Conservation (phyloP, 306 rosid genomes). For the Aeschynomene evenia region DNA sequence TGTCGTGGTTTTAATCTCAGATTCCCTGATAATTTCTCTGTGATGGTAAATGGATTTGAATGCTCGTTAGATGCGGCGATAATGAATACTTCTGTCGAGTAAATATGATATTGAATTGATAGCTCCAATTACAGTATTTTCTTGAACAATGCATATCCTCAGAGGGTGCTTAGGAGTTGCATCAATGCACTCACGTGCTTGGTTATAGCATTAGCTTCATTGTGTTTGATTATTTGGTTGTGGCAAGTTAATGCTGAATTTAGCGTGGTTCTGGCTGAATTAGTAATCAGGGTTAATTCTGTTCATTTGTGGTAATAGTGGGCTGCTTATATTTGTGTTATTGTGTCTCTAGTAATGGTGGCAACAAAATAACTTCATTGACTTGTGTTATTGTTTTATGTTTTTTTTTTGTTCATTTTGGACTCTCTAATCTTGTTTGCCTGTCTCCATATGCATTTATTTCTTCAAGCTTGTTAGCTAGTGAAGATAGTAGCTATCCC, state of each 20-base stretch:
- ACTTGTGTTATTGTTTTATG: background rate
- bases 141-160: background rate
- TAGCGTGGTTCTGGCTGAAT: background rate
- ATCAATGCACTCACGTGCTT: background rate
- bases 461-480: background rate
- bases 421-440: background rate
- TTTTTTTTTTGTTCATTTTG: background rate
- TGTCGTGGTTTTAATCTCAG: background rate
- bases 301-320: background rate
- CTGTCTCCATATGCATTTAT: background rate
- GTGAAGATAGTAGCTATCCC: background rate
- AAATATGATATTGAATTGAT: background rate
- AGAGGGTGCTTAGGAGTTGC: background rate
- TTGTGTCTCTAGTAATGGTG: background rate
- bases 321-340: background rate
- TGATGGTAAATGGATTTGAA: constrained; percentile 1
- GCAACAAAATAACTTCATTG: too few species aligned
- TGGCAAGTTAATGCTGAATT: background rate
- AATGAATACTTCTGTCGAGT: background rate
- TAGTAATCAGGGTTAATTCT: background rate
- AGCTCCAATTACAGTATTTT: background rate
- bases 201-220: background rate
- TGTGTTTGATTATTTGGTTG: background rate
- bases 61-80: background rate
- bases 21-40: background rate